These are phyloP conservation scores for Hymenotorrendiella dingleyae DNA, from an alignment of 2,329 filamentous ascomycete species.

Conservation along the genomic window DNA sequence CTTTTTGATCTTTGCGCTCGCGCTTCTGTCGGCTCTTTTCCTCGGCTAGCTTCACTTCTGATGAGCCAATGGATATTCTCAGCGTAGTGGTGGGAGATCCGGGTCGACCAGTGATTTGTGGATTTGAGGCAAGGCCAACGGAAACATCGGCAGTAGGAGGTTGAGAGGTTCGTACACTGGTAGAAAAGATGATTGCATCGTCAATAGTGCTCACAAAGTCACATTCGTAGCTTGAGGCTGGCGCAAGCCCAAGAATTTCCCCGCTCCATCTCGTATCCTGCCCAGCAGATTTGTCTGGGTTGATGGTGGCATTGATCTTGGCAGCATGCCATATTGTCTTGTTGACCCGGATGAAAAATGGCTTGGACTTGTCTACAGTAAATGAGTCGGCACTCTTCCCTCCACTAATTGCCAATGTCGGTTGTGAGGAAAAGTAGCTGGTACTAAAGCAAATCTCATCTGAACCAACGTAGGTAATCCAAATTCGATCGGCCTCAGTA, in stretches of 20 bases:
- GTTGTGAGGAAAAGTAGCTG: slow-evolving; percentile 51
- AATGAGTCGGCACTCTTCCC: slow-evolving; percentile 32
- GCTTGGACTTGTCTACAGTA: slow-evolving; percentile 62
- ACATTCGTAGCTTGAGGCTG: slow-evolving; percentile 70
- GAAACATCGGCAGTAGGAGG: slow-evolving; percentile 24
- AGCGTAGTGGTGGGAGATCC: slow-evolving; percentile 73
- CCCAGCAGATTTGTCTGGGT: slow-evolving; percentile 29
- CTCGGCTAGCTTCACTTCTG: slow-evolving; percentile 64
- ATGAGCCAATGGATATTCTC: slow-evolving; percentile 67
- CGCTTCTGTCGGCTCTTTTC: slow-evolving; percentile 64
- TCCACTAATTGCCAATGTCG: slow-evolving; percentile 27
- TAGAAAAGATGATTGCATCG: slow-evolving; percentile 61
- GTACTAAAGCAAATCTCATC: slow-evolving; percentile 74
- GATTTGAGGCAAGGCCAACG: slow-evolving; percentile 33
- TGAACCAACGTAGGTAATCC: slow-evolving; percentile 74
- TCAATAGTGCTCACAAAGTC: slow-evolving; percentile 68
- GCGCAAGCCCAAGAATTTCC: slow-evolving; percentile 62
- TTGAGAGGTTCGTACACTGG: slow-evolving; percentile 49
- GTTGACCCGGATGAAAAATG: slow-evolving; percentile 74
- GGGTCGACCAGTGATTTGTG: slow-evolving; percentile 59
- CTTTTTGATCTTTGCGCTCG: slow-evolving; percentile 69
- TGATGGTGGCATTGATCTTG: slow-evolving; percentile 52
- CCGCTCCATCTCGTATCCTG: slow-evolving; percentile 60
- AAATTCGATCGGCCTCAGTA: slow-evolving; percentile 64
- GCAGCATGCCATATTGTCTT: slow-evolving; percentile 75